Base-by-base conservation (phyloP, 2,329 filamentous ascomycete genomes). In the Sporothrix sp. region DNA sequence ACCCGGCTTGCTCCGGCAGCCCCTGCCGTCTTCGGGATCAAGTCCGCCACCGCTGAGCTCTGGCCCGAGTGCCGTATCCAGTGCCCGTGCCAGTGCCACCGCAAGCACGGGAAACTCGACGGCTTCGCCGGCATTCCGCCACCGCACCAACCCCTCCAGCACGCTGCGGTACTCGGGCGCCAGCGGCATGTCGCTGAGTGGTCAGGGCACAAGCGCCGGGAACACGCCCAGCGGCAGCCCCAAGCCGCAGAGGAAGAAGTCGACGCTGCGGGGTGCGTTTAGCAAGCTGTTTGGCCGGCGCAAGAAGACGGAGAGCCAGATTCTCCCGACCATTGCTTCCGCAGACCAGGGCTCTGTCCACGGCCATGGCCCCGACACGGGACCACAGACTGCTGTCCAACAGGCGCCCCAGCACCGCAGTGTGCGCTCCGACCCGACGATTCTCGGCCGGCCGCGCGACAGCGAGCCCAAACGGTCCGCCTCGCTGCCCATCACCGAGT, bases 401-500 rank as follows among this genome's bases (percentile, higher is more conserved):
- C 48, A 58, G 32, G 56, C 59, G 42, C 55, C 61, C 33, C 68
- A 73, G 53, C 74, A 75, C 58, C 70, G 66, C 45, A 76, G 74
- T 62, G 76, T 79, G 61, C 56, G 54, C 2, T 56, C 56, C 5
- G 70, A 69, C 56, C 68, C 66, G 28, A 63, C 64, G 43, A 66
- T 63, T 37, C 61, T 67, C 48, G 65, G 56, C 54, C 65, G 60
- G 55, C 54, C 54, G 37, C 66, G 62, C 43, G 66, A 65, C 47
- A 58, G 42, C 52, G 71, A 71, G 54, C 65, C 69, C 16, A 77
- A 80, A 59, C 74, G 78, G 50, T 78, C 79, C 7, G 70, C 71
- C 4, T 82, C 80, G 5, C 58, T 81, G 28, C 79, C 79, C 8
- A 71, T 82, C 46, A 78, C 73, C 40, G 79, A 83, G 58, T 79